phyloP scores from a whole-genome alignment of 345 rosid species.

The Schrenkiella parvula region DNA sequence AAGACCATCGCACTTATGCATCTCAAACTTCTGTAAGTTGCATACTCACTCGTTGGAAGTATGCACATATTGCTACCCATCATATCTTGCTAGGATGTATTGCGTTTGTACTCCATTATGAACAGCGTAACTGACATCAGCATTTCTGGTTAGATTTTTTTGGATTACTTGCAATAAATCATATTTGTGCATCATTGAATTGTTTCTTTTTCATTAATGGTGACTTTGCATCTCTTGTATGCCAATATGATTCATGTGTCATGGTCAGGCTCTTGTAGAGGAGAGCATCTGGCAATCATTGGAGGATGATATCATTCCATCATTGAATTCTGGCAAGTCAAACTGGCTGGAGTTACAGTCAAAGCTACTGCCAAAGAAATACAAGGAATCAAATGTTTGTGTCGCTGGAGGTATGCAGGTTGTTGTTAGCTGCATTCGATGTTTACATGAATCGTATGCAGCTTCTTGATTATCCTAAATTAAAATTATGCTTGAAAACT shows the following conservation, averaged over 20 bases:
- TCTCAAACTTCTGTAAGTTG: conserved; percentile 78
- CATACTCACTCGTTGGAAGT: conserved; percentile 8
- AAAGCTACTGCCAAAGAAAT: conserved; percentile 57
- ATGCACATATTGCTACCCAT: conserved; percentile 11
- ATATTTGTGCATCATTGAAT: conserved; percentile 3
- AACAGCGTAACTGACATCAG: conserved; percentile 8
- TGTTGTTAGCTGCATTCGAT: conserved; percentile 29
- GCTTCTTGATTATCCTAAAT: conserved; percentile 4
- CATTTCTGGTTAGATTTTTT: background rate
- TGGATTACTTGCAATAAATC: conserved; percentile 6
- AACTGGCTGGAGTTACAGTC: conserved; percentile 98
- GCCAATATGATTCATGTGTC: conserved; percentile 7
- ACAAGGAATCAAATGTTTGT: conserved; percentile 78
- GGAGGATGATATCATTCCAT: conserved; percentile 90
- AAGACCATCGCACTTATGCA: conserved; percentile 94
- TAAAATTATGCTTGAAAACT: conserved; percentile 7
- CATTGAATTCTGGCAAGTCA: conserved; percentile 58
- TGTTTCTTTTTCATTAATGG: conserved; percentile 12
- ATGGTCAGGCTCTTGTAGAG: conserved; percentile 56
- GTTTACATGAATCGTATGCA: background rate
- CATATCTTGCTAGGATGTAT: conserved; percentile 8
- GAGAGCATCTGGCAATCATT: conserved; percentile 83
- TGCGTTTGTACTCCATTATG: background rate
- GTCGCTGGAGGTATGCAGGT: conserved; percentile 94
- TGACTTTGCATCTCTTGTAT: background rate